These are phyloP conservation scores for Cercospora sp. DNA, from an alignment of 2,329 filamentous ascomycete species.

Conservation along the genomic window DNA sequence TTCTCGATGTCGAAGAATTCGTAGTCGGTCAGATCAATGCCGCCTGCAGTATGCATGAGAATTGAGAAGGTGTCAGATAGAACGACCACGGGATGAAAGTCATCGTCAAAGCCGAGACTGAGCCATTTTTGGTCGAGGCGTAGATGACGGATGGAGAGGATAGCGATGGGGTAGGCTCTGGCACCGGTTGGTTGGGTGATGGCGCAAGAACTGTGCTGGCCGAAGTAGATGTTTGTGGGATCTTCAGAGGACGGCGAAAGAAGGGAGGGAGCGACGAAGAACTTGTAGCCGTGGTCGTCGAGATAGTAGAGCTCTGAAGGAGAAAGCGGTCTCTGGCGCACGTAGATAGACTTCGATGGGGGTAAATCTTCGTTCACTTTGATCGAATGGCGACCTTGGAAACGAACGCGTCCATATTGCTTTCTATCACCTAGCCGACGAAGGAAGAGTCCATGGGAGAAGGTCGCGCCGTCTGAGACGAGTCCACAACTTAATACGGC, in stretches of 20 bases:
- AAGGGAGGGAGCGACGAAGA: neutral
- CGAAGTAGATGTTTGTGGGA: neutral
- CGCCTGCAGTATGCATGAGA: no score
- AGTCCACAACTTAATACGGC: neutral
- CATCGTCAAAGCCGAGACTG: neutral
- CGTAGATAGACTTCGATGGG: neutral
- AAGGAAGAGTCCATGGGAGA: no score
- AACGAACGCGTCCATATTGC: neutral
- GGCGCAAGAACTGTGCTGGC: no score
- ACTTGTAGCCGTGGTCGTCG: neutral
- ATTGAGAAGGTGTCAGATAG: no score
- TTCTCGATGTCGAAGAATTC: no score
- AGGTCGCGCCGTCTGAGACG: no score
- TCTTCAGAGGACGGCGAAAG: neutral
- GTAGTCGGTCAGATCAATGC: no score
- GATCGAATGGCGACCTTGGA: neutral
- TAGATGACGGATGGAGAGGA: neutral
- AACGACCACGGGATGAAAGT: neutral
- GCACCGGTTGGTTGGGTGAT: no score
- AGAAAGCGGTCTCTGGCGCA: neutral
- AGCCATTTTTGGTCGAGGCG: neutral
- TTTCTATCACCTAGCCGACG: neutral
- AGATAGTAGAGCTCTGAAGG: neutral
- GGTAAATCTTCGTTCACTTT: neutral
- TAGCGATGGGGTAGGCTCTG: neutral